A percentile compares a stretch with the other conserved stretches of the same genome.
Evolutionary conservation across 202 grass and related monocot species (phyloP).

Genomic region (Schoenoplectus triqueter): DNA sequence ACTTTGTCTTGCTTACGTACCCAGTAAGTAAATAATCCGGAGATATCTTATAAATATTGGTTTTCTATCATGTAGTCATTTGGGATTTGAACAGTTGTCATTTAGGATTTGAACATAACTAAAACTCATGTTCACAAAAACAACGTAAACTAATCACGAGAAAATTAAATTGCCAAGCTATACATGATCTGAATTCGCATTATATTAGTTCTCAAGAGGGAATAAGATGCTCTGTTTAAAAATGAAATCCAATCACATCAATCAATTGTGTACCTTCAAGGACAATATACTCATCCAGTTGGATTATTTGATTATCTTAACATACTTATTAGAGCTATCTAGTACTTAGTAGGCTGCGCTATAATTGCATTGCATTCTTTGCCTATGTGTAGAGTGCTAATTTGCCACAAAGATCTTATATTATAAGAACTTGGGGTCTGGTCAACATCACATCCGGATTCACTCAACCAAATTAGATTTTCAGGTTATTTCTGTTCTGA

Average conservation of each 20-base stretch:
- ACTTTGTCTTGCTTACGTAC: background rate
- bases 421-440: background rate
- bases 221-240: conserved; percentile 36
- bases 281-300: conserved; percentile 37
- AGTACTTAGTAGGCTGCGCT: background rate
- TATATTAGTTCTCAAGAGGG: conserved; percentile 28
- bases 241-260: conserved; percentile 33
- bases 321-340: conserved; percentile 8
- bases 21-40: background rate
- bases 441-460: background rate
- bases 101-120: background rate
- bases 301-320: conserved; percentile 18
- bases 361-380: conserved; percentile 11
- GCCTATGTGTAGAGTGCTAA: conserved; percentile 9
- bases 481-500: background rate
- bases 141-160: background rate
- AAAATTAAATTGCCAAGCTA: background rate
- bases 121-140: background rate
- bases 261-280: conserved; percentile 35
- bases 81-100: background rate
- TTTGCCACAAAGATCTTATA: background rate
- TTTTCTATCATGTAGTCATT: background rate
- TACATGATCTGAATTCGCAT: conserved; percentile 1
- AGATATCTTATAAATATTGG: background rate
- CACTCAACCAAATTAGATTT: background rate